Conservation (phyloP, 2,329 filamentous ascomycete genomes). For the Monilinia aucupariae region DNA sequence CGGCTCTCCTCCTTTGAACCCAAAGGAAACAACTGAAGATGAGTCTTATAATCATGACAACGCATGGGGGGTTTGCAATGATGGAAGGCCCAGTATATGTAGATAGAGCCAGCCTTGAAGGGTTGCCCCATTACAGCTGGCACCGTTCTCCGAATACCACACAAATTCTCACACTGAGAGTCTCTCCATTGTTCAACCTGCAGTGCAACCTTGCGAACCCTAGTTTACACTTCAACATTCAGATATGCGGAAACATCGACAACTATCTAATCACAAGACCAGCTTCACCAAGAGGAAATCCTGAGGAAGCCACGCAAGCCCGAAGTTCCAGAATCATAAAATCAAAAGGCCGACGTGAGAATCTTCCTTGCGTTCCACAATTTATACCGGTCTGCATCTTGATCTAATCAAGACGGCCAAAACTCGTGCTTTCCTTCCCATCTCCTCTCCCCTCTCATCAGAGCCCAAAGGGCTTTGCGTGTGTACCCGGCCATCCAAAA, state of each 20-base stretch:
- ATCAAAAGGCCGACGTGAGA: not conserved
- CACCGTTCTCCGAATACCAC: constrained; percentile 1
- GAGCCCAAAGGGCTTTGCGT: constrained; percentile 13
- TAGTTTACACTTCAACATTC: not conserved
- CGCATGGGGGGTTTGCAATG: not conserved
- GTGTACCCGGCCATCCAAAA: not conserved
- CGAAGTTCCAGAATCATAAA: constrained; percentile 4
- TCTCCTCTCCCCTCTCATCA: not conserved
- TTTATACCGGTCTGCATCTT: constrained; percentile 4
- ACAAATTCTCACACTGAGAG: not conserved
- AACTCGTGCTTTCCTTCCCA: not conserved
- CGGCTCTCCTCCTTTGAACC: constrained; percentile 6
- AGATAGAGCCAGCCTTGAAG: constrained; percentile 15
- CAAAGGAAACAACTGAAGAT: constrained; percentile 6
- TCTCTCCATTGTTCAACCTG: constrained; percentile 11
- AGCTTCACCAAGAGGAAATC: constrained; percentile 15
- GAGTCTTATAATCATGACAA: constrained; percentile 12
- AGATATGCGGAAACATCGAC: constrained; percentile 12
- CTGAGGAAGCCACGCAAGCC: constrained; percentile 8
- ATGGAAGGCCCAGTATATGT: constrained; percentile 15
- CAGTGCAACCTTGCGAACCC: constrained; percentile 11
- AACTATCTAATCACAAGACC: constrained; percentile 15
- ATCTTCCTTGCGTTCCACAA: constrained; percentile 13
- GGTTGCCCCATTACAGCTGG: constrained; percentile 13
- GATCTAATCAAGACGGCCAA: not conserved